Conservation (phyloP, 345 rosid species). For the Laguncularia racemosa region DNA sequence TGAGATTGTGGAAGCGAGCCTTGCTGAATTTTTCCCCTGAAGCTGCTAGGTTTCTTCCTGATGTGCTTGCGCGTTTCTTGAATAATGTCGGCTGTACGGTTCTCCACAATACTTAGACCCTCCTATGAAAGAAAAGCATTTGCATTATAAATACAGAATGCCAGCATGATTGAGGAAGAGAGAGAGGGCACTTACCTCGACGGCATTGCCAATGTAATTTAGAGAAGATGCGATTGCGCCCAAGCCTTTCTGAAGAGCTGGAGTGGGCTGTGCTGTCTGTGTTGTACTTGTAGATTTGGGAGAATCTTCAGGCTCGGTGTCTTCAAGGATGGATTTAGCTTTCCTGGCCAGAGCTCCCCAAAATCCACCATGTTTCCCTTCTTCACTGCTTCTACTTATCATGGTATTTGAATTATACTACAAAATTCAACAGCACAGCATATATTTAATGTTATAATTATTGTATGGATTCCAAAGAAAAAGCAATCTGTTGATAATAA, state of each 20-base stretch:
- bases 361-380: conserved; percentile 66
- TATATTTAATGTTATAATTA: too few species aligned
- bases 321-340: conserved; percentile 83
- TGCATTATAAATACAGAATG: conserved; percentile 10
- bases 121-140: conserved; percentile 41
- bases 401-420: conserved; percentile 30
- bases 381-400: conserved; percentile 35
- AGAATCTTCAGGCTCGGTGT: conserved; percentile 14
- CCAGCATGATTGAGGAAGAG: conserved; percentile 4
- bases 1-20: conserved; percentile 26
- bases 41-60: conserved; percentile 42
- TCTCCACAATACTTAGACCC: conserved; percentile 76
- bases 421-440: conserved; percentile 20
- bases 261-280: conserved; percentile 32
- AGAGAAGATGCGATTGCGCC: conserved; percentile 65
- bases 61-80: conserved; percentile 81
- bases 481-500: too few species aligned
- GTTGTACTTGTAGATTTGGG: too few species aligned
- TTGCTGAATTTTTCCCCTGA: conserved; percentile 19
- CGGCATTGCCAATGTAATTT: conserved; percentile 59
- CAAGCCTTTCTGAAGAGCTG: conserved; percentile 57
- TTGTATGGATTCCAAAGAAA: too few species aligned
- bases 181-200: conserved; percentile 47
- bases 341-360: conserved; percentile 89
- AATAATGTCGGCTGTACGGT: conserved; percentile 73